A percentile compares a stretch with the other conserved stretches of the same genome.
phyloP scores from a whole-genome alignment of 108 stramenopile genomes.

The Chaetoceros tenuissimus region DNA sequence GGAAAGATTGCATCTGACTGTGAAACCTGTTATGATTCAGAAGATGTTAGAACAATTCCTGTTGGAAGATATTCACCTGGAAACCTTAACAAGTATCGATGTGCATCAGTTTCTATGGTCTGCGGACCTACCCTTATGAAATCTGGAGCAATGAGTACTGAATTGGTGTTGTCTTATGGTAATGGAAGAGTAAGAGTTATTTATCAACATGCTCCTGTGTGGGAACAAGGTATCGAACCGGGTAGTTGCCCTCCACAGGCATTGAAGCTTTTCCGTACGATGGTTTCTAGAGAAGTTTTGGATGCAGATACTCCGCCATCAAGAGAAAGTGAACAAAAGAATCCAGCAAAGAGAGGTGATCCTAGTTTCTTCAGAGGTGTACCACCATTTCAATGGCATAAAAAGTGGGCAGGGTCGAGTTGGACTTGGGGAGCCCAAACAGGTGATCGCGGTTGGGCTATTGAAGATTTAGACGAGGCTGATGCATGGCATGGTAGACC shows the following conservation, averaged over 20 bases:
- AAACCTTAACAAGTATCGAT: constrained; percentile 25
- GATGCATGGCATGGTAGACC: constrained; percentile 78
- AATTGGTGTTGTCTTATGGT: constrained; percentile 59
- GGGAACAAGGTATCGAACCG: constrained; percentile 69
- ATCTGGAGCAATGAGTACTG: constrained; percentile 70
- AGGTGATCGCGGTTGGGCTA: constrained; percentile 74
- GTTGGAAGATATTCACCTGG: constrained; percentile 51
- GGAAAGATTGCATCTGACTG: constrained; percentile 68
- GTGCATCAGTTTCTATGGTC: constrained; percentile 49
- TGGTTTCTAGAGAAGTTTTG: constrained; percentile 61
- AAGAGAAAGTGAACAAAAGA: constrained; percentile 41
- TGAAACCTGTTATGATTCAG: constrained; percentile 66
- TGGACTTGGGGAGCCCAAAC: constrained; percentile 81
- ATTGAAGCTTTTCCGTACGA: constrained; percentile 63
- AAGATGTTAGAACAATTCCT: constrained; percentile 44
- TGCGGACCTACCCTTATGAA: constrained; percentile 56
- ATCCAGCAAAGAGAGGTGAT: constrained; percentile 40
- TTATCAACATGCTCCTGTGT: constrained; percentile 84
- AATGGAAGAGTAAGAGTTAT: constrained; percentile 71
- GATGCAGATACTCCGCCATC: constrained; percentile 44
- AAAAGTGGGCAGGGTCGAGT: constrained; percentile 64
- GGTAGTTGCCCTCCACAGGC: constrained; percentile 73
- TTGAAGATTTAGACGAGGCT: constrained; percentile 63
- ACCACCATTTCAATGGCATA: constrained; percentile 77
- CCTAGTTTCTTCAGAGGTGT: constrained; percentile 61